Base-by-base conservation (phyloP, 257 asterid genomes). In the Henckelia pumila region DNA sequence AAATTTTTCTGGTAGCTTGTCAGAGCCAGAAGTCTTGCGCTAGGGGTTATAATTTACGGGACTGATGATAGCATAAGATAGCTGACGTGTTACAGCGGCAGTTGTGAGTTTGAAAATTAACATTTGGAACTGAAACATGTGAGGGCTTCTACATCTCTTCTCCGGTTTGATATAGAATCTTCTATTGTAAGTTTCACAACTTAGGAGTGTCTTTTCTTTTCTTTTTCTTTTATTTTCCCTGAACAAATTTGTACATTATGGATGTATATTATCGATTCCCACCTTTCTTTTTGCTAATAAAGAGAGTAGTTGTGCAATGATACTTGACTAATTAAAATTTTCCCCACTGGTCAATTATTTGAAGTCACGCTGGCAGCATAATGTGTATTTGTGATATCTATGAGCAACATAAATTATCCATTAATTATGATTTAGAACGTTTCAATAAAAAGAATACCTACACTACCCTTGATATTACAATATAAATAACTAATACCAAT, bases 1-100 rank as follows among this genome's bases (percentile, higher is more conserved):
- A 65, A 90, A 86, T 73, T 93, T 86, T 57, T 56, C 73, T 30
- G 96, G 98, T 76, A 85, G 88, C 75, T 79, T 93, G 73, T 76
- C 82, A 0, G 98, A 90, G 73, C 95, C 91, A 5, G 95, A 89
- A 29, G 75, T 86, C 69, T 74, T 92, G 8, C 63, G 81, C 62
- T 92, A 80, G 84, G 84, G 63, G 29, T 14, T 28, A 8, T 33
- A 61, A 40, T 19, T 56, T 61, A 26, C 20, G 53, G 52, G 52
- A 44, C n/a, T 44, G 52, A 19, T 44, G 52, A 44, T 44, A 14
- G 19, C 52, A 44, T 44, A 44, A 44, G 19, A 13, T 3, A 44
- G 52, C 52, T 10, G 52, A 14, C 19, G 19, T 44, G 52, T 44
- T 44, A 13, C 52, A 14, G 14, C 14, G 52, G 19, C 19, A 44